These are phyloP conservation scores for Symbiodinium natans DNA, from an alignment of 73 alveolate genomes.

Conservation along the genomic window DNA sequence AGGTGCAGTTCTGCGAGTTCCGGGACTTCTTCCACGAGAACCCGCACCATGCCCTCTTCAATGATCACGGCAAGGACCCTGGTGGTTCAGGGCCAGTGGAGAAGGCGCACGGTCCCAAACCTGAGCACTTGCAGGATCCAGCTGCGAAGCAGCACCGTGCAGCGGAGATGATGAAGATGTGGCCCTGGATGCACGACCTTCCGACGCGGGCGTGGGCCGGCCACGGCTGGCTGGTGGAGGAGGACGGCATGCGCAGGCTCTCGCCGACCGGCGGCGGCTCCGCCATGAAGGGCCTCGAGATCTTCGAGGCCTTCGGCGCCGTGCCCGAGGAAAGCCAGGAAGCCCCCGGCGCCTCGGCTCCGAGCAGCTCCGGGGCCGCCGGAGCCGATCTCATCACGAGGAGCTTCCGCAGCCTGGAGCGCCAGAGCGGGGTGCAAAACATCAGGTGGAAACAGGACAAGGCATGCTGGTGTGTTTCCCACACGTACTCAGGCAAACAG, in stretches of 20 bases:
- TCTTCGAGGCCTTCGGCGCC: background rate
- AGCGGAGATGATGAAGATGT: constrained; percentile 26
- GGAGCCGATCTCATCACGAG: too few relatives aligned
- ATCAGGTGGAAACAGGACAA: background rate
- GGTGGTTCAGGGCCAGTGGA: background rate
- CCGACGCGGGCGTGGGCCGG: constrained; percentile 19
- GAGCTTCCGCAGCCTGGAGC: too few relatives aligned
- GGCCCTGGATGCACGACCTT: constrained; percentile 46
- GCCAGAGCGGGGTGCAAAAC: constrained; percentile 2
- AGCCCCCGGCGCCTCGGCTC: background rate
- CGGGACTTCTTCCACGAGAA: background rate
- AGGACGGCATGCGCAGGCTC: background rate
- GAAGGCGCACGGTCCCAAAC: background rate
- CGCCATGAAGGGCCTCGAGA: constrained; percentile 35
- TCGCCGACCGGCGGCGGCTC: background rate
- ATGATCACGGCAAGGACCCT: background rate
- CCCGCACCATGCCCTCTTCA: background rate
- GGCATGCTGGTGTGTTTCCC: background rate
- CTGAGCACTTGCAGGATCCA: background rate
- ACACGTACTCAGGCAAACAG: too few relatives aligned
- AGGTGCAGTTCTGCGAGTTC: background rate
- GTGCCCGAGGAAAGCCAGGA: background rate
- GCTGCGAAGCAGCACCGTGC: constrained; percentile 7
- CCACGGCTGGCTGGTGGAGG: constrained; percentile 21
- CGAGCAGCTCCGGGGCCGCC: too few relatives aligned